Evolutionary conservation across 768 basidiomycete genomes (phyloP).

Genomic region (Termitomyces heimii): DNA sequence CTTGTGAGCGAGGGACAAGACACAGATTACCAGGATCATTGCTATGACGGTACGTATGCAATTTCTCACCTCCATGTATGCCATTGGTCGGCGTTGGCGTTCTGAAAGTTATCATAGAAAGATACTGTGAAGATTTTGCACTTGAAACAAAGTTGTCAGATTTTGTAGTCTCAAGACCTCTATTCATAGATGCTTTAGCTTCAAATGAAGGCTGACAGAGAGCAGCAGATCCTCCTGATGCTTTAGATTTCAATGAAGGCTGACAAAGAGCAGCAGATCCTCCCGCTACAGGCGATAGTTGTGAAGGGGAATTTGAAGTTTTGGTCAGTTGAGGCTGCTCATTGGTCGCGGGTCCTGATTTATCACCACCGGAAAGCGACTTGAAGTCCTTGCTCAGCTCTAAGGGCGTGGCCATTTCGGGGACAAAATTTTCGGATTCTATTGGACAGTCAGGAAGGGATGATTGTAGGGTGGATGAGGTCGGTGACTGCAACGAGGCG

Average conservation of each 20-base stretch:
- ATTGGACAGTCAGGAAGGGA: not conserved
- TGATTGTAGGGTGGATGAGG: slow-evolving; percentile 7
- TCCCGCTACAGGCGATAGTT: not conserved
- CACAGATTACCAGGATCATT: slow-evolving; percentile 22
- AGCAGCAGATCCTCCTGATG: not conserved
- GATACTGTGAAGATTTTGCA: not conserved
- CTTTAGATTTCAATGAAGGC: not conserved
- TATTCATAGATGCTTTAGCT: not conserved
- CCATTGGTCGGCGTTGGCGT: not conserved
- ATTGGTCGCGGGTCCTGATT: slow-evolving; percentile 6
- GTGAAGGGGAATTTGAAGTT: not conserved
- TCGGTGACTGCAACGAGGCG: slow-evolving; percentile 1
- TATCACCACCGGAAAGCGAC: slow-evolving; percentile 11
- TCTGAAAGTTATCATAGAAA: not conserved
- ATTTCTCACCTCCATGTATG: not conserved
- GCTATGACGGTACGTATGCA: slow-evolving; percentile 18
- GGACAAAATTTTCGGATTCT: not conserved
- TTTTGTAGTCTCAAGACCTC: not conserved
- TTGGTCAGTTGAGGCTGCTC: not conserved
- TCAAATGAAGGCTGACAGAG: not conserved
- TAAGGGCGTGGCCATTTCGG: slow-evolving; percentile 2
- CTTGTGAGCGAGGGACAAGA: slow-evolving; percentile 14
- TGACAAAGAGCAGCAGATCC: not conserved
- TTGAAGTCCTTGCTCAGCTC: slow-evolving; percentile 12
- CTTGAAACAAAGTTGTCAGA: not conserved